These are phyloP conservation scores for Coelastrella sp. DNA, from an alignment of 139 green algal genomes.

Conservation along the genomic window DNA sequence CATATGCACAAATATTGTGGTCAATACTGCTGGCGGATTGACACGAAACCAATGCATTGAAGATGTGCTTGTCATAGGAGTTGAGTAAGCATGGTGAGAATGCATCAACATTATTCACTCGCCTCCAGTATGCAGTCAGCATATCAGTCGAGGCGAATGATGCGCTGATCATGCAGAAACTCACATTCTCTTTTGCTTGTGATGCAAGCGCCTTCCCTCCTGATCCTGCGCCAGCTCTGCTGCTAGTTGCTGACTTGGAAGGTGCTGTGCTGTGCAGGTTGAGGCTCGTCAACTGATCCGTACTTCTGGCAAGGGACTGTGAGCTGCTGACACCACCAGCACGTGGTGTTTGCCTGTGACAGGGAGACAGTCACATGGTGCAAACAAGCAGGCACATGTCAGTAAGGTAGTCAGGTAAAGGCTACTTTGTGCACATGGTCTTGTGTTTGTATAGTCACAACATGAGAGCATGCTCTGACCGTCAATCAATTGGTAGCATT, in stretches of 20 bases:
- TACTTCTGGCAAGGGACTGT: neutral
- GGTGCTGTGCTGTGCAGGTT: conserved; percentile 43
- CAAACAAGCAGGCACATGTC: neutral
- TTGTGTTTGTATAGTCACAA: neutral
- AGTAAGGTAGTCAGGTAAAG: neutral
- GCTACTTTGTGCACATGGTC: neutral
- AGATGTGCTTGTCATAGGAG: too few species aligned
- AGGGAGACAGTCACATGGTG: too few species aligned
- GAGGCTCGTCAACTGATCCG: conserved; percentile 24
- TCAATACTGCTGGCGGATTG: too few species aligned
- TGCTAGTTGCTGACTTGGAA: conserved; percentile 37
- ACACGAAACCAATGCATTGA: too few species aligned
- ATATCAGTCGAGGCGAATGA: too few species aligned
- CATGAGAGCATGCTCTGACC: too few species aligned
- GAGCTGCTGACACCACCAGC: neutral
- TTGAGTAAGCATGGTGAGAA: too few species aligned
- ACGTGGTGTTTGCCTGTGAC: conserved; percentile 12
- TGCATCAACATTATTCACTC: too few species aligned
- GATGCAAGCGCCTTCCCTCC: neutral
- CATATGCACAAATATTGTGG: too few species aligned
- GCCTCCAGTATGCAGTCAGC: too few species aligned
- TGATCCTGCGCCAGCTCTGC: neutral
- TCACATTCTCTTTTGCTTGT: conserved; percentile 20
- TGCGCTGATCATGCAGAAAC: too few species aligned
- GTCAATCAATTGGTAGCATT: too few species aligned